A percentile compares a stretch with the other conserved stretches of the same genome.
These are phyloP conservation scores for Theileria sp. DNA, from an alignment of 169 alveolate species.

Conservation along the genomic window DNA sequence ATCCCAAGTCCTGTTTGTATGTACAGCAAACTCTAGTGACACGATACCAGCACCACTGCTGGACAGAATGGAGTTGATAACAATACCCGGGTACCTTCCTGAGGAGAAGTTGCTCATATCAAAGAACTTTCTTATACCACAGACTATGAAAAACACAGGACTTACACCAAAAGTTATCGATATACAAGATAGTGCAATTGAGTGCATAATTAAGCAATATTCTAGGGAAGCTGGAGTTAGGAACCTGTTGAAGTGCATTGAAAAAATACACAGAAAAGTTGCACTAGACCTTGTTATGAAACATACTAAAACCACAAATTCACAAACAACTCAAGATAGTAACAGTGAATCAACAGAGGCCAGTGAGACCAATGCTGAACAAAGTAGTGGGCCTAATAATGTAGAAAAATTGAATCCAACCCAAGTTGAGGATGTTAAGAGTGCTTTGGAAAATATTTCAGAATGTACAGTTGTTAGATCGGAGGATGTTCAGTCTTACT, in stretches of 20 bases:
- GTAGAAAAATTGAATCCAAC: constrained; percentile 1
- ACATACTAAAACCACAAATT: constrained; percentile 16
- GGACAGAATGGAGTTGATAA: constrained; percentile 92
- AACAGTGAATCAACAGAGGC: constrained; percentile 10
- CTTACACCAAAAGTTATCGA: constrained; percentile 37
- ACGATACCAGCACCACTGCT: constrained; percentile 88
- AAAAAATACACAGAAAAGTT: constrained; percentile 82
- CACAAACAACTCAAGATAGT: not conserved
- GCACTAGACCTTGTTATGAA: constrained; percentile 84
- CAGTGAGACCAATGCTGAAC: not conserved
- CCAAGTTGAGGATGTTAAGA: not conserved
- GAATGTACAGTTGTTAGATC: constrained; percentile 16
- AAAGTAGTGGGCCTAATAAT: not conserved
- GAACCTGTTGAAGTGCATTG: constrained; percentile 79
- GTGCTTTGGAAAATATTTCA: constrained; percentile 2
- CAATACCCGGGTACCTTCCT: constrained; percentile 86
- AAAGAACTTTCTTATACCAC: constrained; percentile 82
- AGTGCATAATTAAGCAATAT: constrained; percentile 82
- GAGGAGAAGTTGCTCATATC: constrained; percentile 88
- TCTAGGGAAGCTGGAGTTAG: constrained; percentile 94
- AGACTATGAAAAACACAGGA: constrained; percentile 80
- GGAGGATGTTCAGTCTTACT: constrained; percentile 39
- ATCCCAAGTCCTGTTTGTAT: constrained; percentile 86
- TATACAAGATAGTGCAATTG: constrained; percentile 61
- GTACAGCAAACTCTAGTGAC: constrained; percentile 92